phyloP scores from a whole-genome alignment of 768 basidiomycete genomes.

The Auricularia heimuer region DNA sequence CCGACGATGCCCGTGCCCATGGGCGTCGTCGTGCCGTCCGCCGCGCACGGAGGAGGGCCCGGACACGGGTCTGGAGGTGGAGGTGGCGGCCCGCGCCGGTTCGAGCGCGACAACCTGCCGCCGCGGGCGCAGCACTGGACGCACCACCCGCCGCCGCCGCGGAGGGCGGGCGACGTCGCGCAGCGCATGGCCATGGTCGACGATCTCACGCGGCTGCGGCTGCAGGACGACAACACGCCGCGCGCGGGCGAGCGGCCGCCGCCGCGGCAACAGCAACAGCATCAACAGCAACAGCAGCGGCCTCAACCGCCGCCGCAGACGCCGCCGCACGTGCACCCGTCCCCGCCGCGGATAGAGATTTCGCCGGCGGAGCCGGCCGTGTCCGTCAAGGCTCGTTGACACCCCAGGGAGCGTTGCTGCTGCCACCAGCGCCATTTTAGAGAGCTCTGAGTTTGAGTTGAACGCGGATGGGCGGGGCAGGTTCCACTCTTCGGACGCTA shows the following conservation, averaged over 20 bases:
- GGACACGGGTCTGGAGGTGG: background rate
- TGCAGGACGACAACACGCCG: background rate
- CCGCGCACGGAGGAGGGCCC: background rate
- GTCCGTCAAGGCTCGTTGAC: background rate
- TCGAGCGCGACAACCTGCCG: background rate
- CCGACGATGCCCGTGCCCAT: background rate
- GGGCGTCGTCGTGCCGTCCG: background rate
- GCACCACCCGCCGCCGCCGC: background rate
- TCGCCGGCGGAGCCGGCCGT: background rate
- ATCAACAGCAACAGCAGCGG: background rate
- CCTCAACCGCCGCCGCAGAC: background rate
- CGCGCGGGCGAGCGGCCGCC: background rate
- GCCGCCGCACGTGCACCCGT: background rate
- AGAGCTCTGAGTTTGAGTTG: no score
- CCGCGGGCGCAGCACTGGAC: background rate
- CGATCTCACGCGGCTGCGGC: background rate
- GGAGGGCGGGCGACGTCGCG: background rate
- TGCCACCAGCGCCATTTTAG: no score
- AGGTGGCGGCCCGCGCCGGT: background rate
- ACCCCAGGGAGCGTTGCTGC: no score
- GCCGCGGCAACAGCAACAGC: background rate
- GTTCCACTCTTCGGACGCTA: no score
- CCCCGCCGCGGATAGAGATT: background rate
- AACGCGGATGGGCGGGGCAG: no score
- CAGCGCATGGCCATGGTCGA: background rate